Evolutionary conservation across 331 rosid genomes (phyloP), one percentile per base, ranked within the genome.

Genomic region (Quercus lobata): DNA sequence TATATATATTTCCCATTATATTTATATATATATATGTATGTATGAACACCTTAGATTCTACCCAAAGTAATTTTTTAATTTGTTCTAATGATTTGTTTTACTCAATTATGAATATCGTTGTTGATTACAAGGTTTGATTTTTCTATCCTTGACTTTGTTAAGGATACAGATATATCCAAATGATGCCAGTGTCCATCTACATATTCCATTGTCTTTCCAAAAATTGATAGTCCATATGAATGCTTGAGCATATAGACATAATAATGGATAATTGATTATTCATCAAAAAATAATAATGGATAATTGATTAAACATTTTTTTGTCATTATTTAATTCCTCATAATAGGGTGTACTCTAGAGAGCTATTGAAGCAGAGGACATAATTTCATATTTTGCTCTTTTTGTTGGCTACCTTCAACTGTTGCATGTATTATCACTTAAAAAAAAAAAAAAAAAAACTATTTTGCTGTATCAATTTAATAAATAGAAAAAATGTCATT

Each of bases 281-380:
- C 29, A 27, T 27, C 3, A 2, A 27, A 27, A 27, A 27, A 27
- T 1, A 27, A 27, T 0, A 27, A 75, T 19, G 27, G 57, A 74
- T 73, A 18, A 29, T 72, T 74, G 63, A 55, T 49, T 30, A 75
- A 74, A 82, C 73, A 19, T 72, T 58, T 8, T 81, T 69, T 56
- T 44, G 65, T 66, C 82, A 78, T 80, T 81, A 35, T 81, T 32
- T 57, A 96, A 98, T 88, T 96, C 98, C 82, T 90, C 97, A 68
- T 90, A 18, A 35, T 35, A 35, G 98, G 98, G 58, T 97, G 99
- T 78, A 93, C 93, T 77, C 87, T 93, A 34, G 98, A 90, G 99
- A 89, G 97, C 99, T 69, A 81, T 91, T 83, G 99, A 93, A 86
- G 99, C 97, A 63, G 97, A 93, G 89, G 97, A 90, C 89, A 80